These are phyloP conservation scores for Lantana camara DNA, from an alignment of 257 asterid species.

Conservation along the genomic window DNA sequence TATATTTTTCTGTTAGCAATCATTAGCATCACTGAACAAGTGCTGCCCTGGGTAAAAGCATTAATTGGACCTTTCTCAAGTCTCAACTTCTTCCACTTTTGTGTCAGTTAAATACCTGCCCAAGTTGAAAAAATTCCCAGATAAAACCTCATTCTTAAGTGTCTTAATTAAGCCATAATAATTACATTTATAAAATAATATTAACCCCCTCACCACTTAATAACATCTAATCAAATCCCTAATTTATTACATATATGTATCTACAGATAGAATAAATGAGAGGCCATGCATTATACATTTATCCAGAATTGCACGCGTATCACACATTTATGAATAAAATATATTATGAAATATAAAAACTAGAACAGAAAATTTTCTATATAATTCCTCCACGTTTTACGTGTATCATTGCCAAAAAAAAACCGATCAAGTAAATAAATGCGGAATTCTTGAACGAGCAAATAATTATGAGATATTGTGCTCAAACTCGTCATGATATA, in stretches of 20 bases:
- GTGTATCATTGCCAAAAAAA: constrained; percentile 20
- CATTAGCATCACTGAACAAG: no score
- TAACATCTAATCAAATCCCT: neutral
- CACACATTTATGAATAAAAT: no score
- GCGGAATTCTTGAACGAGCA: constrained; percentile 1
- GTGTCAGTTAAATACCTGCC: constrained; percentile 47
- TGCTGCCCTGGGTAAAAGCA: neutral
- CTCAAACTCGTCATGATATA: neutral
- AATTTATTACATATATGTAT: no score
- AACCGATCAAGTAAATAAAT: neutral
- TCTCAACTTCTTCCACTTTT: constrained; percentile 4
- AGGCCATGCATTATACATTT: no score
- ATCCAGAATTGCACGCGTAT: no score
- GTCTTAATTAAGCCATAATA: neutral
- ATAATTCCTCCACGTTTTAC: no score
- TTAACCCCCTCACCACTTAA: neutral
- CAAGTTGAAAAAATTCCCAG: constrained; percentile 35
- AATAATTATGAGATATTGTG: neutral
- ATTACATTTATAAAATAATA: constrained; percentile 8
- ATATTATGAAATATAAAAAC: no score
- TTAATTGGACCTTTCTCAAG: neutral
- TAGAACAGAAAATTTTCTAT: no score
- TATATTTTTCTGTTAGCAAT: no score
- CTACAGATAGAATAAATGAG: no score
- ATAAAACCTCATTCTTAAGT: constrained; percentile 31